phyloP scores from a whole-genome alignment of 1,284 basidiomycete genomes.

The Trametes versicolor region DNA sequence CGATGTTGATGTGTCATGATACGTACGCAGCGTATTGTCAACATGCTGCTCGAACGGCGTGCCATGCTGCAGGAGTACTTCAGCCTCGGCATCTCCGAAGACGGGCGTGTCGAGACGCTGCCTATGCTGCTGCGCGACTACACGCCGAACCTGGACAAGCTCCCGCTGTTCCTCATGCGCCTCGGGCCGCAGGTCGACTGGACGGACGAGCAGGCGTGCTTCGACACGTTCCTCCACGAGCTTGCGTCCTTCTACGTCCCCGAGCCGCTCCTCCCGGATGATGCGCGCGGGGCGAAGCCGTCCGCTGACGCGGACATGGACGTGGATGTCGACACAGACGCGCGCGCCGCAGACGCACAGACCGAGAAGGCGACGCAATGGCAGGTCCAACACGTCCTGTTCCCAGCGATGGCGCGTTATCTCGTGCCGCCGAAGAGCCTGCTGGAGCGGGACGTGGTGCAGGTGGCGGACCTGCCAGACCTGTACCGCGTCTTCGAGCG shows the following conservation, averaged over 20 bases:
- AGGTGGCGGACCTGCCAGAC: constrained; percentile 88
- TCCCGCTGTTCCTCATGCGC: constrained; percentile 88
- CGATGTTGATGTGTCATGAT: neutral
- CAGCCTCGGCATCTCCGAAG: constrained; percentile 72
- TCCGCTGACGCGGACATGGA: constrained; percentile 49
- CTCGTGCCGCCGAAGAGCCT: constrained; percentile 75
- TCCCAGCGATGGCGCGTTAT: constrained; percentile 84
- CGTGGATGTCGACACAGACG: neutral
- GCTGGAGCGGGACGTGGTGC: constrained; percentile 80
- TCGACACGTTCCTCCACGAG: constrained; percentile 87
- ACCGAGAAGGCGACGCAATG: constrained; percentile 68
- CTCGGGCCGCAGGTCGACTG: constrained; percentile 93
- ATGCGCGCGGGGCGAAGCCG: neutral
- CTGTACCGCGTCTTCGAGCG: constrained; percentile 92
- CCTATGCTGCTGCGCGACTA: constrained; percentile 88
- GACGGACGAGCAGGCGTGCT: constrained; percentile 87
- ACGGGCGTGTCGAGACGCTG: constrained; percentile 76
- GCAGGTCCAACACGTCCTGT: constrained; percentile 90
- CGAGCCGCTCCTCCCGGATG: constrained; percentile 48
- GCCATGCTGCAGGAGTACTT: constrained; percentile 97
- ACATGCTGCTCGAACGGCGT: constrained; percentile 64
- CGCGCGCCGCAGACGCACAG: neutral
- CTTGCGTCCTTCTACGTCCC: constrained; percentile 92
- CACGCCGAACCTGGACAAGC: constrained; percentile 85
- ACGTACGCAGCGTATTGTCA: constrained; percentile 63